Base-by-base conservation (phyloP, 345 rosid genomes). In the Heritiera fomes region DNA sequence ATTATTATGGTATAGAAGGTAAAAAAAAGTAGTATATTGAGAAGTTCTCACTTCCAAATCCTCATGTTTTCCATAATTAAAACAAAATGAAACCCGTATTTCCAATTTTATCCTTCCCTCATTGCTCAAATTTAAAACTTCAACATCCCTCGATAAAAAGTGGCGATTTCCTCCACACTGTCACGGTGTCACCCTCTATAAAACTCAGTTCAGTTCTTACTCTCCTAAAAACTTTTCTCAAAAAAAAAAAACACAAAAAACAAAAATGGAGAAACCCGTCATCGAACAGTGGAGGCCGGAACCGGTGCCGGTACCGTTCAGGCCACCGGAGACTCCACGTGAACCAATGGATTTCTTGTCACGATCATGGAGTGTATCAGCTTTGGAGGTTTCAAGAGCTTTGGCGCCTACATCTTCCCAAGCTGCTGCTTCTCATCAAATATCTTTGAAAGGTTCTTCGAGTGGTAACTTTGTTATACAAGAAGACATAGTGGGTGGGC, bases 291-390 rank as follows among this genome's bases (percentile, higher is more conserved):
- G 97, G 97, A 69, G 94, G 70, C 85, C 87, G 68, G 97, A 91
- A 82, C 81, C 88, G 75, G 80, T 78, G 40, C 82, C 88, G 71
- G 75, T 53, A 2, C 73, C 73, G 28, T 93, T 84, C 91, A 82
- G 94, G 32, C 97, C 91, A 20, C 99, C 98, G 80, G 97, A 97
- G 81, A 91, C 97, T 0, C 98, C 98, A 7, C 83, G 83, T 1
- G 98, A 94, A 71, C 93, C 99, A 34, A 97, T 94, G 99, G 99
- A 97, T 88, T 97, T 94, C 77, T 83, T 97, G 8, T 89, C 99
- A 43, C 94, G 98, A 8, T 93, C 99, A 3, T 97, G 99, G 98
- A 97, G 98, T 73, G 83, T 91, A 40, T 97, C 99, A 4, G 97
- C 99, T 12, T 83, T 85, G 5, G 95, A 94, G 77, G 93, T 97